These are phyloP conservation scores for Canariomyces notabilis DNA, from an alignment of 2,329 filamentous ascomycete genomes.

Conservation along the genomic window DNA sequence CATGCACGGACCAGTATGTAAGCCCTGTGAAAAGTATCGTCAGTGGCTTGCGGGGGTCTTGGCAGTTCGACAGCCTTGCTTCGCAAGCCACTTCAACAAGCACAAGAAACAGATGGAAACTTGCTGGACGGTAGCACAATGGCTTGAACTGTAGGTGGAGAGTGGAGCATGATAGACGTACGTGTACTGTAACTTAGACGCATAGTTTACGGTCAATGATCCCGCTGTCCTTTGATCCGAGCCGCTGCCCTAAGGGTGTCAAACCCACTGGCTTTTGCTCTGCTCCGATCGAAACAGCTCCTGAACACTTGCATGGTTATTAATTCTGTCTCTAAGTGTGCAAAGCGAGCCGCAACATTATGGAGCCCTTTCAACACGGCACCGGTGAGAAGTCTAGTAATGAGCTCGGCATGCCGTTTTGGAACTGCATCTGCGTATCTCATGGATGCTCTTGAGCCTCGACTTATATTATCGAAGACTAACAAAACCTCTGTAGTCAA, in stretches of 20 bases:
- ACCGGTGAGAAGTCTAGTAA: not conserved
- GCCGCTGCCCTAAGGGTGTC: constrained; percentile 6
- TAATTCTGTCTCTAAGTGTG: too few relatives aligned
- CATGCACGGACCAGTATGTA: not conserved
- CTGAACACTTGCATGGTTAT: too few relatives aligned
- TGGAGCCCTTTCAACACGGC: not conserved
- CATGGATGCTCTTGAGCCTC: not conserved
- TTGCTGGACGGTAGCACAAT: too few relatives aligned
- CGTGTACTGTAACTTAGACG: too few relatives aligned
- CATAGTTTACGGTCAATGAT: not conserved
- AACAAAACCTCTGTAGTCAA: too few relatives aligned
- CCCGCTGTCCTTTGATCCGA: constrained; percentile 17
- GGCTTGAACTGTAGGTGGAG: too few relatives aligned
- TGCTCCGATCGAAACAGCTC: too few relatives aligned
- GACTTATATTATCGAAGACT: too few relatives aligned
- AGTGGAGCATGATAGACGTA: too few relatives aligned
- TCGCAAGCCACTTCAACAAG: not conserved
- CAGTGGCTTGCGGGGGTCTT: constrained; percentile 12
- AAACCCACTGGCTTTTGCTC: too few relatives aligned
- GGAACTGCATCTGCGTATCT: not conserved
- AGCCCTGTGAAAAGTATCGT: constrained; percentile 2
- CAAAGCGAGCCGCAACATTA: too few relatives aligned
- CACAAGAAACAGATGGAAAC: too few relatives aligned
- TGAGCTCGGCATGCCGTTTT: not conserved
- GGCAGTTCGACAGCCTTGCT: not conserved